These are phyloP conservation scores for Leccinellum rugosiceps DNA, from an alignment of 768 basidiomycete genomes.

Conservation along the genomic window DNA sequence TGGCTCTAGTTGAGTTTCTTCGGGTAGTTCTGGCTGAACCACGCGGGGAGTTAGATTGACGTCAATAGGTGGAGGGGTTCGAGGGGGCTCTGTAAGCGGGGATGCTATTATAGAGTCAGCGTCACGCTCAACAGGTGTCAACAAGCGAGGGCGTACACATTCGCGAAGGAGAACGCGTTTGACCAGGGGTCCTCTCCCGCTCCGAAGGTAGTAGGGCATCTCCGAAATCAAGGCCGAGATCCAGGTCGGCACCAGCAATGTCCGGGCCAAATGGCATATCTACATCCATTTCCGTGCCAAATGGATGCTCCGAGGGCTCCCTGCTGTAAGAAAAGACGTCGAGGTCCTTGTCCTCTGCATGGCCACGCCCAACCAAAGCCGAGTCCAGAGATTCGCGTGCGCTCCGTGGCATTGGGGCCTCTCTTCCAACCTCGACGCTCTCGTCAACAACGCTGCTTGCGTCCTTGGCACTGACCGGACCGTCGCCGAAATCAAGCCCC, in stretches of 20 bases:
- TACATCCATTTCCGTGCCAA: constrained; percentile 50
- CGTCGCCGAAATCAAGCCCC: constrained; percentile 74
- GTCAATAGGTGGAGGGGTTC: constrained; percentile 70
- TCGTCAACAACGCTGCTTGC: constrained; percentile 48
- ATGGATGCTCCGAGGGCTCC: constrained; percentile 64
- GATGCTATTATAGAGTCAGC: constrained; percentile 49
- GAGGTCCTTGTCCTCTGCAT: constrained; percentile 48
- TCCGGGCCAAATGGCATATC: constrained; percentile 51
- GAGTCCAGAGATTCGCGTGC: constrained; percentile 59
- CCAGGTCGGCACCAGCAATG: constrained; percentile 54
- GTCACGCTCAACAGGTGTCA: not conserved
- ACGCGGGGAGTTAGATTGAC: constrained; percentile 47
- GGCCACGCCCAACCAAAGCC: constrained; percentile 49
- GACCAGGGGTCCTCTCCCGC: constrained; percentile 53
- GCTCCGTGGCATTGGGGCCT: constrained; percentile 48
- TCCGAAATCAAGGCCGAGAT: constrained; percentile 70
- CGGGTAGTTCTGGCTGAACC: constrained; percentile 39
- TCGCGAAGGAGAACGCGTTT: constrained; percentile 61
- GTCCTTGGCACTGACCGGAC: constrained; percentile 36
- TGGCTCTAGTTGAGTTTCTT: constrained; percentile 30
- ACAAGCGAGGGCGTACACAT: constrained; percentile 53
- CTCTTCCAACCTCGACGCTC: constrained; percentile 76
- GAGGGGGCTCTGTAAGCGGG: constrained; percentile 69
- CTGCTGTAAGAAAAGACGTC: constrained; percentile 65
- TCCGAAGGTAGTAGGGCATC: constrained; percentile 43